These are phyloP conservation scores for Strobilomyces dryophilus DNA, from an alignment of 768 basidiomycete species.

Conservation along the genomic window DNA sequence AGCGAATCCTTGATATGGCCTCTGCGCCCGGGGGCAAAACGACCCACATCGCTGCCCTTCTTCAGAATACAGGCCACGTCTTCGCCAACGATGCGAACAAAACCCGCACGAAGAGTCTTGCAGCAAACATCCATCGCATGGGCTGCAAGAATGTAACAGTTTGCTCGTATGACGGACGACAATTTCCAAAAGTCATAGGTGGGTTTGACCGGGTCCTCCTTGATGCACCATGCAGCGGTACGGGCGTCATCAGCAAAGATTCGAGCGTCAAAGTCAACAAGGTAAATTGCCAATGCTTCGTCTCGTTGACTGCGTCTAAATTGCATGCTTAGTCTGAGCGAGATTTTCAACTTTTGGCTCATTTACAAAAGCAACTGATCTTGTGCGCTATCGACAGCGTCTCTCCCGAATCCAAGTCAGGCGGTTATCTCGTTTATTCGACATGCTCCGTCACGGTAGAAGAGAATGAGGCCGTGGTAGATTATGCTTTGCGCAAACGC, in stretches of 20 bases:
- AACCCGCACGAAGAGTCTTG: conserved; percentile 90
- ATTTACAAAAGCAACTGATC: conserved; percentile 97
- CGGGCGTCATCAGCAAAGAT: conserved; percentile 98
- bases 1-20: conserved; percentile 97
- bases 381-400: conserved; percentile 98
- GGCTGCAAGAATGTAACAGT: conserved; percentile 98
- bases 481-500: conserved; percentile 93
- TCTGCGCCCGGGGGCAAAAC: conserved; percentile 98
- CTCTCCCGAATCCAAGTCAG: conserved; percentile 82
- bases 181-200: conserved; percentile 98
- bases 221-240: conserved; percentile 97
- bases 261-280: conserved; percentile 98
- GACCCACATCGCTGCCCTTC: conserved; percentile 93
- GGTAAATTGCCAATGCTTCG: conserved; percentile 41
- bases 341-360: conserved; percentile 93
- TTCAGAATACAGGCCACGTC: conserved; percentile 96
- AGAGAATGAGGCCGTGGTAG: conserved; percentile 97
- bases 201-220: conserved; percentile 97
- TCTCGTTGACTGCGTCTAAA: conserved; percentile 5
- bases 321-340: conserved; percentile 68
- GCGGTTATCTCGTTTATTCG: conserved; percentile 94
- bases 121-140: conserved; percentile 93
- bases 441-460: conserved; percentile 98
- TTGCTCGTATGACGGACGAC: conserved; percentile 94
- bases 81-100: conserved; percentile 98